A percentile compares a stretch with the other conserved stretches of the same genome.
phyloP scores from a whole-genome alignment of 2,329 filamentous ascomycete species.

The Pseudocercospora fuligena region DNA sequence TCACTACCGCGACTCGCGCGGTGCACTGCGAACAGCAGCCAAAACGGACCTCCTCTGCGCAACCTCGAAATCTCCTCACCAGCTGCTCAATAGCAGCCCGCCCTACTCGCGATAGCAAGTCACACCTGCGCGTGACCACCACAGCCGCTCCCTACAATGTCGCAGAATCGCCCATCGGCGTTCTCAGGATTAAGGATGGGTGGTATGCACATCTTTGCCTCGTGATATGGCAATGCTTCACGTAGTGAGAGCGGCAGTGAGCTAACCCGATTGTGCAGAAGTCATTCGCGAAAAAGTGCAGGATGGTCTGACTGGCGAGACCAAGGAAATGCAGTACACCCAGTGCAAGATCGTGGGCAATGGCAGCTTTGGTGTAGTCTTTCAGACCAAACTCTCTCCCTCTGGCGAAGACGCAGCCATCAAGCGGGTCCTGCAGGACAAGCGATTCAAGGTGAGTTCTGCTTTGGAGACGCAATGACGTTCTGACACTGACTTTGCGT shows the following conservation, averaged over 20 bases:
- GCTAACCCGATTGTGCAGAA: constrained; percentile 64
- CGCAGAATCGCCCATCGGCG: constrained; percentile 87
- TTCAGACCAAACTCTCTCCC: constrained; percentile 98
- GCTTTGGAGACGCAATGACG: neutral
- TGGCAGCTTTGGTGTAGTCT: constrained; percentile 97
- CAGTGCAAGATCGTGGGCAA: constrained; percentile 99
- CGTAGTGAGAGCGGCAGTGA: constrained; percentile 22
- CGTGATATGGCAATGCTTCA: constrained; percentile 12
- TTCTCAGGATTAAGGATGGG: constrained; percentile 93
- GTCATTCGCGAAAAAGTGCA: constrained; percentile 98
- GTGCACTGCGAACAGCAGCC: constrained; percentile 44
- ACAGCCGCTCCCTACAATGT: constrained; percentile 63
- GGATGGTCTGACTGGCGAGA: constrained; percentile 95
- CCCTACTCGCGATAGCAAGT: constrained; percentile 48
- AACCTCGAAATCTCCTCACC: constrained; percentile 45
- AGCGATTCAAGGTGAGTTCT: constrained; percentile 87
- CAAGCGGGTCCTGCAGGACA: constrained; percentile 98
- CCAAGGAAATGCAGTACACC: constrained; percentile 95
- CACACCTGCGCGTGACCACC: constrained; percentile 26
- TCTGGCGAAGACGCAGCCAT: constrained; percentile 98
- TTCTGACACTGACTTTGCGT: constrained; percentile 36
- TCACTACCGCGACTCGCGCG: constrained; percentile 5
- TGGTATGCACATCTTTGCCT: constrained; percentile 67
- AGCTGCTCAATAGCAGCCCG: constrained; percentile 52
- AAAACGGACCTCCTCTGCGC: constrained; percentile 59